A percentile compares a stretch with the other conserved stretches of the same genome.
Conservation (phyloP, 176 grass and related monocot species). For the Musa acuminata region DNA sequence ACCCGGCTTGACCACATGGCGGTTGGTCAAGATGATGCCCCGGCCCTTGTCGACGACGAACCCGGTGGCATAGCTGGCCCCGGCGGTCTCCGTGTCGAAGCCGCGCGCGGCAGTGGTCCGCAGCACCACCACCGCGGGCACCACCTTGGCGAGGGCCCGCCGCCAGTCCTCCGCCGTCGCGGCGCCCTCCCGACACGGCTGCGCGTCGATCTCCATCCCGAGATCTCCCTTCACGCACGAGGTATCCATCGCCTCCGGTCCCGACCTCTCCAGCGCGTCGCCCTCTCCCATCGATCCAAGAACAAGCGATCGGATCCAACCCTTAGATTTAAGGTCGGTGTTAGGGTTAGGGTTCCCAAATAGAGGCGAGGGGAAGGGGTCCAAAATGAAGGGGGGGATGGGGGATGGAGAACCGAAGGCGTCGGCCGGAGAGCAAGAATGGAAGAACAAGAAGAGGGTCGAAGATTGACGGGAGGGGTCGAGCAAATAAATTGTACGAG, state of each 20-base stretch:
- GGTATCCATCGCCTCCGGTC: constrained; percentile 13
- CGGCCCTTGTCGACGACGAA: constrained; percentile 90
- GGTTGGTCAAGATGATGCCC: constrained; percentile 96
- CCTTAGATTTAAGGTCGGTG: neutral
- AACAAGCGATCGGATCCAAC: too few relatives aligned
- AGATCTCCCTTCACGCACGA: constrained; percentile 29
- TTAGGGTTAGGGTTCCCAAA: neutral
- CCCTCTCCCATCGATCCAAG: constrained; percentile 15
- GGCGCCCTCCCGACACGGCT: constrained; percentile 21
- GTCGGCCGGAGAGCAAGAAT: too few relatives aligned
- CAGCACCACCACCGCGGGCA: constrained; percentile 88
- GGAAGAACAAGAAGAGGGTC: too few relatives aligned
- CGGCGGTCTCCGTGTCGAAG: constrained; percentile 88
- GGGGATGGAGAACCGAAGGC: too few relatives aligned
- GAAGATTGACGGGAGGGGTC: neutral
- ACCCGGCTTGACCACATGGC: constrained; percentile 96
- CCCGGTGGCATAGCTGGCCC: constrained; percentile 92
- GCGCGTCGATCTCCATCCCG: constrained; percentile 16
- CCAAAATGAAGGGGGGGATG: too few relatives aligned
- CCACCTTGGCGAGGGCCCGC: constrained; percentile 61
- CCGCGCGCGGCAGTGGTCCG: constrained; percentile 83
- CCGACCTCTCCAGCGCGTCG: constrained; percentile 10
- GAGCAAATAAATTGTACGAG: neutral
- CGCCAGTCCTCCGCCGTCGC: constrained; percentile 94
- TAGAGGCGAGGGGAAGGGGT: neutral